Evolutionary conservation across 768 basidiomycete species (phyloP), one percentile per base, ranked within the genome.

Genomic region (Royoungia palumana): DNA sequence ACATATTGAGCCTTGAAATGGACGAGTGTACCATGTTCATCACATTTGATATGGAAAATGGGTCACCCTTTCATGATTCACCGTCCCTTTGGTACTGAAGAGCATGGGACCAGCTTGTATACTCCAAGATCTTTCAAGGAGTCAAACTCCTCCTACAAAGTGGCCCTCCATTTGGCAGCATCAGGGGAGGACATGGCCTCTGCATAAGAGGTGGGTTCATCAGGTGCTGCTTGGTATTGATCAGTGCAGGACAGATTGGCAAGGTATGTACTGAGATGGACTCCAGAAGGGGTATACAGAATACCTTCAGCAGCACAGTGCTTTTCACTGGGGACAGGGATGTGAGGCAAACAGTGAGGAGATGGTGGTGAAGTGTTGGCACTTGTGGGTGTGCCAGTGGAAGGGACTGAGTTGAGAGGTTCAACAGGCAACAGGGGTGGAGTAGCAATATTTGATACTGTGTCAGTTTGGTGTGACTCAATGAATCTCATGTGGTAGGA

Each of bases 1-100:
- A 80, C 72, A 21, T 71, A 64, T 0, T 69, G 61, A 0, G 68
- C 70, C 51, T 77, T 77, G 51, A 63, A 65, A 13, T 64, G 44
- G 0, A 58, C 49, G 0, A 61, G 51, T 2, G 1, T 16, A 0
- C 51, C 42, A 30, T 30, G 0, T 9, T 41, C 44, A 46, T 69
- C 57, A 22, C 49, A 27, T 51, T 71, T 73, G 1, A 54, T 34
- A 1, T 46, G 50, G 47, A 63, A 70, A 19, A 72, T 61, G 49
- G 66, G 64, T 25, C 49, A 50, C 12, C 55, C 53, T 3, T 50
- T 53, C 40, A 71, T 61, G 5, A 62, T 44, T 5, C 53, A 45
- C n/a, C 53, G 47, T 25, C 50, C 62, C 12, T 44, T 24, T 1
- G 66, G 66, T 1, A 63, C 45, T 5, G 45, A 43, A 46, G 35